Base-by-base conservation (phyloP, 164 flowering plant species). In the Vitis rotundifolia region DNA sequence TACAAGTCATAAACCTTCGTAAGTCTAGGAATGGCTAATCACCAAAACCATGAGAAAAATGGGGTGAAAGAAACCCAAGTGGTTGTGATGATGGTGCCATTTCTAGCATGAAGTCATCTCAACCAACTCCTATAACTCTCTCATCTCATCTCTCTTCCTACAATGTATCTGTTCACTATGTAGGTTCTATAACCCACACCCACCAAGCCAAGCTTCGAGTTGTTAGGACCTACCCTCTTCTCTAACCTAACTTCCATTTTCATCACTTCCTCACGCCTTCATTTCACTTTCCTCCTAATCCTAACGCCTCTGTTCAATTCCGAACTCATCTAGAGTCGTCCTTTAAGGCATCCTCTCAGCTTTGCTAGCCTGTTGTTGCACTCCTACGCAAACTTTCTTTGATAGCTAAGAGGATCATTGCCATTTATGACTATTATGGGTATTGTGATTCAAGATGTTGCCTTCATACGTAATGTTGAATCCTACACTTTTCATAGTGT, bases 391-490 rank as follows among this genome's bases (percentile, higher is more conserved):
- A 56, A 1, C 87, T 90, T 5, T 71, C 89, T 6, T 0, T 69
- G 13, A 19, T 49, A 2, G 16, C 71, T 1, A 59, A 71, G 0
- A 84, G 83, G 51, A 78, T 90, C 5, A 73, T 78, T 0, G 78
- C 90, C 62, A 61, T 92, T 19, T 78, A 86, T 48, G 95, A 92
- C 70, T 66, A 65, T 90, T 9, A 87, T 90, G 93, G 83, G 80
- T 0, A 81, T 77, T 11, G 87, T 81, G 0, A 82, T 90, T 6
- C 84, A 87, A 67, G 91, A 86, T n/a, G 76, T 73, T 0, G 61
- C 54, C 3, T 28, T 37, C 0, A 59, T 83, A 15, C 71, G 73
- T 10, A 90, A 92, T 58, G 84, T 79, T 1, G 92, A 90, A 67
- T 57, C 86, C 19, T 92, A 86, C 69, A 63, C 71, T 13, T 86